phyloP scores from a whole-genome alignment of 2,329 filamentous ascomycete genomes.

The Trichoderma sp. region DNA sequence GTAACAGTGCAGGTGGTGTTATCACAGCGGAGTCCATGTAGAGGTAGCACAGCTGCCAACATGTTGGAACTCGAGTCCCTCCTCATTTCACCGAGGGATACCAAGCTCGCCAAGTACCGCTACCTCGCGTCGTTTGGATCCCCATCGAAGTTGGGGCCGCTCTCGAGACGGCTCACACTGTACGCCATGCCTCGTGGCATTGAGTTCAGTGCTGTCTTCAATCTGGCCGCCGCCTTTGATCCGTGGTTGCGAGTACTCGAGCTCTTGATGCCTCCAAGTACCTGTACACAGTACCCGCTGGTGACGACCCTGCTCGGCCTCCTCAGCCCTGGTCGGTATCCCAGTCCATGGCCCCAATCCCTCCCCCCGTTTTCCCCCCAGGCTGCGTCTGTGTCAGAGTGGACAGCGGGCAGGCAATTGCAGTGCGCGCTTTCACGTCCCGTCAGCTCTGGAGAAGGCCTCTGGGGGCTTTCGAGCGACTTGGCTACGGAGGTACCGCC shows the following conservation, averaged over 20 bases:
- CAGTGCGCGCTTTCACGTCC: conserved; percentile 8
- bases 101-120: conserved; percentile 6
- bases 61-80: too few species aligned
- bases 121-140: background rate
- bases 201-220: background rate
- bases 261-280: background rate
- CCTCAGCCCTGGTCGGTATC: conserved; percentile 11
- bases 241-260: conserved; percentile 10
- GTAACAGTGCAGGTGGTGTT: too few species aligned
- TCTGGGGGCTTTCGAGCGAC: background rate
- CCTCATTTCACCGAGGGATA: background rate
- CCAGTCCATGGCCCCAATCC: background rate
- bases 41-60: conserved; percentile 6
- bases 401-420: background rate
- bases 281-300: conserved; percentile 16
- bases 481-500: background rate
- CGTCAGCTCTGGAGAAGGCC: conserved; percentile 15
- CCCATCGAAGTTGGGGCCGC: background rate
- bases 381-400: conserved; percentile 17
- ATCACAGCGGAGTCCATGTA: too few species aligned
- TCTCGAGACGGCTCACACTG: background rate
- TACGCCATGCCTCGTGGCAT: conserved; percentile 6
- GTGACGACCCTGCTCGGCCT: conserved; percentile 7
- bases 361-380: conserved; percentile 11
- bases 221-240: background rate